These are phyloP conservation scores for Mycena vitilis DNA, from an alignment of 768 basidiomycete species.

Conservation along the genomic window DNA sequence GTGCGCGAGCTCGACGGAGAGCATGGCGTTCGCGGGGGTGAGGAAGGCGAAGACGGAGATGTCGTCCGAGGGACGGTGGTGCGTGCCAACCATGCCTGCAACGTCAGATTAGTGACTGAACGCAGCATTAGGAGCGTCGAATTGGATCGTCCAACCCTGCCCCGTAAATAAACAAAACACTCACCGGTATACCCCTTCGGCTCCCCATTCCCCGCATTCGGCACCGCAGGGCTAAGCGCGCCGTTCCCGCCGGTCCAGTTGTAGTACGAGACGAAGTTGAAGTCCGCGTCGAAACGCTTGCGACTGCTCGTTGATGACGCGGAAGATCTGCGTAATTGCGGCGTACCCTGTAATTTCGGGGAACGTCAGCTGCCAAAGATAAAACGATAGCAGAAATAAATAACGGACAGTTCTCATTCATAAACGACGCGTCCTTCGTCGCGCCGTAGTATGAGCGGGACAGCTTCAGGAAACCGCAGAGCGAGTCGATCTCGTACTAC, in stretches of 20 bases:
- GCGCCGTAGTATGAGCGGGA: slow-evolving; percentile 77
- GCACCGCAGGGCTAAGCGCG: slow-evolving; percentile 71
- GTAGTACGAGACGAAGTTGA: slow-evolving; percentile 80
- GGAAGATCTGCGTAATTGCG: slow-evolving; percentile 78
- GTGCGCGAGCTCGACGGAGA: slow-evolving; percentile 76
- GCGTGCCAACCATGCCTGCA: slow-evolving; percentile 70
- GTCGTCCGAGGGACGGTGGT: slow-evolving; percentile 83
- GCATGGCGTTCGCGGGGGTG: slow-evolving; percentile 85
- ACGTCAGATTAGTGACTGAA: neutral
- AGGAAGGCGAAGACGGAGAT: slow-evolving; percentile 78
- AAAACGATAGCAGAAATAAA: neutral
- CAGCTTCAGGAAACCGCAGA: slow-evolving; percentile 83
- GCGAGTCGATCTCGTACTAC: slow-evolving; percentile 81
- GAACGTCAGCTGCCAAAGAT: too few species aligned
- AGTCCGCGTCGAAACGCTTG: slow-evolving; percentile 76
- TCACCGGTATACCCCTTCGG: slow-evolving; percentile 78
- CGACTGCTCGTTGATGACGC: slow-evolving; percentile 82
- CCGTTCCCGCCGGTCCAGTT: slow-evolving; percentile 83
- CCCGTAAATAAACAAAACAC: too few species aligned
- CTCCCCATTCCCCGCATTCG: slow-evolving; percentile 78
- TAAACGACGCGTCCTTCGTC: slow-evolving; percentile 76
- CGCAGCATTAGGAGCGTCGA: too few species aligned
- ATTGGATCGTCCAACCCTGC: too few species aligned
- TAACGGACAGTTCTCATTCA: slow-evolving; percentile 72
- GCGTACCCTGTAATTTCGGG: slow-evolving; percentile 78